Conservation (phyloP, 2,329 filamentous ascomycete species). For the Fusarium odoratissimum region DNA sequence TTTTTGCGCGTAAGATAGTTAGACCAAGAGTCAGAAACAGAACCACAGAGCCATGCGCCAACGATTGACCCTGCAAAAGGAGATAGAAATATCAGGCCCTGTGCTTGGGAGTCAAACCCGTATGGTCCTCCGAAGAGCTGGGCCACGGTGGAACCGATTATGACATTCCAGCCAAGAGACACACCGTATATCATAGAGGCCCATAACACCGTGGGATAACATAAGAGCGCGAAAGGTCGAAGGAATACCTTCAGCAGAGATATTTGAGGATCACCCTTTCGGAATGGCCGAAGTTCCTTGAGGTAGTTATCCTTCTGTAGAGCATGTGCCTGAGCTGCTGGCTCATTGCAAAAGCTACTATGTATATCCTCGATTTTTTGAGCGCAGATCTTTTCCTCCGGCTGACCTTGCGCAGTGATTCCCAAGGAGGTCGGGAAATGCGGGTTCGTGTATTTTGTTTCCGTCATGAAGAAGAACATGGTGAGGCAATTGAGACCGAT, state of each 20-base stretch:
- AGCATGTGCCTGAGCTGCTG: background rate
- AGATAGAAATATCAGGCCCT: background rate
- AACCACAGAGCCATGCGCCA: background rate
- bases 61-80: background rate
- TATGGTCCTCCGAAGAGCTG: background rate
- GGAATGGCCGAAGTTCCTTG: background rate
- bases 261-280: background rate
- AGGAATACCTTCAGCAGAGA: background rate
- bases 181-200: background rate
- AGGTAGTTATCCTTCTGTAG: background rate
- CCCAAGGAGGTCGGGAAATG: background rate
- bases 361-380: background rate
- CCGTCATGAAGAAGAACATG: background rate
- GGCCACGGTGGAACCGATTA: background rate
- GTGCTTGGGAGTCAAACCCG: background rate
- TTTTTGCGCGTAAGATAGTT: background rate
- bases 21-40: background rate
- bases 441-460: background rate
- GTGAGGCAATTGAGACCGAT: background rate
- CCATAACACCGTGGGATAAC: background rate
- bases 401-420: background rate
- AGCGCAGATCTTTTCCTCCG: background rate
- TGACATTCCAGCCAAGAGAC: background rate
- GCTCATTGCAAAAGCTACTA: background rate
- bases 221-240: background rate